Conservation (phyloP, 2,329 filamentous ascomycete species). For the Thelonectria discophora region DNA sequence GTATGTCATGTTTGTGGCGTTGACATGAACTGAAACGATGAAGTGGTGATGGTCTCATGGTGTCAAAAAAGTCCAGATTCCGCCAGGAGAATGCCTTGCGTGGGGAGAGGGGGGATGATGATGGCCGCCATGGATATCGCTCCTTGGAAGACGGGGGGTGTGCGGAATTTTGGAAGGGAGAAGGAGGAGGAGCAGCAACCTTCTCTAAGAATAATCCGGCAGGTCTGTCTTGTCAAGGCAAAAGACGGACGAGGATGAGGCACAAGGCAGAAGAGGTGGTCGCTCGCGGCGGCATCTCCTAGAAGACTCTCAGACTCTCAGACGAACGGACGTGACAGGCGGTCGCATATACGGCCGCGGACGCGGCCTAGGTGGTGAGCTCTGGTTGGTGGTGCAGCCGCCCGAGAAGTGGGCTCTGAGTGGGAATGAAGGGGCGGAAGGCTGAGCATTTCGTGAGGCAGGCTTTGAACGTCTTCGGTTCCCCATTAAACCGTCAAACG, state of each 20-base stretch:
- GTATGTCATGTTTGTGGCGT: background rate
- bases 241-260: background rate
- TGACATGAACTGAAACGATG: slow-evolving; percentile 2
- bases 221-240: too few species aligned
- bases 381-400: slow-evolving; percentile 38
- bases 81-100: slow-evolving; percentile 2
- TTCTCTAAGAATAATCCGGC: background rate
- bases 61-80: background rate
- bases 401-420: slow-evolving; percentile 22
- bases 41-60: background rate
- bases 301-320: background rate
- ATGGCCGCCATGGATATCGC: slow-evolving; percentile 16
- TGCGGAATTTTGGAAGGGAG: background rate
- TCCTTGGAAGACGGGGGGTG: background rate
- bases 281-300: background rate
- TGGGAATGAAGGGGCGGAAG: slow-evolving; percentile 5
- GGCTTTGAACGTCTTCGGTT: background rate
- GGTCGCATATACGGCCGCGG: slow-evolving; percentile 15
- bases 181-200: background rate
- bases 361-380: slow-evolving; percentile 27
- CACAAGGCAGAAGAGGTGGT: too few species aligned
- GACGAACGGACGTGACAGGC: slow-evolving; percentile 6
- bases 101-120: slow-evolving; percentile 21
- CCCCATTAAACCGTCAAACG: background rate
- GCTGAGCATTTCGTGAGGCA: slow-evolving; percentile 9